Evolutionary conservation across 345 rosid species (phyloP).

Genomic region (Mercurialis annua): DNA sequence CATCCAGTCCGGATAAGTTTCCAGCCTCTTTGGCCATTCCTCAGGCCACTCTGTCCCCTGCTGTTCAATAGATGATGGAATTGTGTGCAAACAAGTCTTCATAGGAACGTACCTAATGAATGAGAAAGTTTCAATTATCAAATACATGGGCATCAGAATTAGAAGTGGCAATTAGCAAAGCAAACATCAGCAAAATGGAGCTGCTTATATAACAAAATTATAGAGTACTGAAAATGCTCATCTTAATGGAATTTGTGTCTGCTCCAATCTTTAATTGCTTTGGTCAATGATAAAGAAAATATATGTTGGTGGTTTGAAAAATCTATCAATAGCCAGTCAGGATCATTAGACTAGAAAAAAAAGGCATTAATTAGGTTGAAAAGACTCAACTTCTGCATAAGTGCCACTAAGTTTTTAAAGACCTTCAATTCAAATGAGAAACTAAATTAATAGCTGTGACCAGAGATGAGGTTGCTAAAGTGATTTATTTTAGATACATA

Average conservation of each 20-base stretch:
- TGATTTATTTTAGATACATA: neutral
- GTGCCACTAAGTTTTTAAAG: neutral
- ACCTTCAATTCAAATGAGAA: neutral
- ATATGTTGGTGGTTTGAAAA: neutral
- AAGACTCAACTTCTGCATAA: neutral
- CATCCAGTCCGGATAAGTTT: slow-evolving; percentile 92
- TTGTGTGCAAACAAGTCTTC: slow-evolving; percentile 66
- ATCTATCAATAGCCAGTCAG: neutral
- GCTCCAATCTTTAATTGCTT: neutral
- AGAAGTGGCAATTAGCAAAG: neutral
- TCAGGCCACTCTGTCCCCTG: slow-evolving; percentile 98
- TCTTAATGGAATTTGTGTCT: neutral
- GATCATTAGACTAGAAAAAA: neutral
- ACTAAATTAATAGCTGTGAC: neutral
- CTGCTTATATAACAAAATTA: neutral
- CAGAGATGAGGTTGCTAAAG: neutral
- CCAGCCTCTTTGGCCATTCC: slow-evolving; percentile 95
- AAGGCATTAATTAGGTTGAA: neutral
- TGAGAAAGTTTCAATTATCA: slow-evolving; percentile 10
- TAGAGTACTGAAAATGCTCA: neutral
- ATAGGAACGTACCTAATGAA: slow-evolving; percentile 69
- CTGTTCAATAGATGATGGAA: slow-evolving; percentile 83
- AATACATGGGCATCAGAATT: slow-evolving; percentile 1
- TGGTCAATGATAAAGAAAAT: neutral
- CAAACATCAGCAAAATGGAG: neutral